These are phyloP conservation scores for Gastrolobium villosum DNA, from an alignment of 306 rosid species.

Conservation along the genomic window DNA sequence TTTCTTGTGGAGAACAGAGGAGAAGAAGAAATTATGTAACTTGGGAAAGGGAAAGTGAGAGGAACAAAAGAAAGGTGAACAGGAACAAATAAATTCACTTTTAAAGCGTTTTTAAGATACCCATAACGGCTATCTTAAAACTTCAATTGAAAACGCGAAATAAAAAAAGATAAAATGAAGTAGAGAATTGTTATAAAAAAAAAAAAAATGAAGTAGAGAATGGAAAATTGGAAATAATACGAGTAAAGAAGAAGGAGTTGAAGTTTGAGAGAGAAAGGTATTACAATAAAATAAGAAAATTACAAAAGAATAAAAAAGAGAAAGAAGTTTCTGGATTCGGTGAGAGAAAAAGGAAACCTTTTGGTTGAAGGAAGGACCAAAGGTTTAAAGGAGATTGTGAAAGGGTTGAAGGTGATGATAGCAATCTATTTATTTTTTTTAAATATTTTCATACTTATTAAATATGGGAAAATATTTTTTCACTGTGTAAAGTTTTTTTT, in stretches of 20 bases:
- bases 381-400: too few species aligned
- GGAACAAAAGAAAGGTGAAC: background rate
- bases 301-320: too few species aligned
- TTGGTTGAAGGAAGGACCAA: too few species aligned
- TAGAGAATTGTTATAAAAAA: background rate
- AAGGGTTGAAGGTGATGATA: too few species aligned
- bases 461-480: too few species aligned
- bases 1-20: background rate
- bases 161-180: background rate
- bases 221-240: background rate
- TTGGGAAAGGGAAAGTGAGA: background rate
- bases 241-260: constrained; percentile 13
- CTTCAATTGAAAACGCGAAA: too few species aligned
- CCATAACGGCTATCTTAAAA: constrained; percentile 32
- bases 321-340: too few species aligned
- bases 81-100: too few species aligned
- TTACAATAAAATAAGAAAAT: background rate
- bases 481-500: too few species aligned
- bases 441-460: too few species aligned
- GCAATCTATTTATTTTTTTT: too few species aligned
- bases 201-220: background rate
- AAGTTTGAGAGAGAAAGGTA: background rate
- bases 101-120: constrained; percentile 38
- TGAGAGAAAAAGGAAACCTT: too few species aligned
- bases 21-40: background rate